Conservation (phyloP, 2,329 filamentous ascomycete species). For the Microsporum audouinii region DNA sequence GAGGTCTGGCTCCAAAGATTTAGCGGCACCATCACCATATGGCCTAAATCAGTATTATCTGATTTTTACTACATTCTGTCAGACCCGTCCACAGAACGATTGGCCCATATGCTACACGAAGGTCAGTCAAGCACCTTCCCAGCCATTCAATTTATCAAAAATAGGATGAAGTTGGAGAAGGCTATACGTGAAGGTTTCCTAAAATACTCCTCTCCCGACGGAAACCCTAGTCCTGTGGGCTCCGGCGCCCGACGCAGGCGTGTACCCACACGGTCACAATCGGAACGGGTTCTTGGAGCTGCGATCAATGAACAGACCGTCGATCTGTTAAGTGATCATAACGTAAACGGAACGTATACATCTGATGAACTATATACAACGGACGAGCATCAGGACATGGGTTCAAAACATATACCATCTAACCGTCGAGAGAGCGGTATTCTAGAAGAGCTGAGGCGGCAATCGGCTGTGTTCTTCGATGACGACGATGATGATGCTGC, state of each 20-base stretch:
- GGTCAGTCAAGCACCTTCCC: constrained; percentile 84
- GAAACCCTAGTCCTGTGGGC: constrained; percentile 13
- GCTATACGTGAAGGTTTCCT: constrained; percentile 47
- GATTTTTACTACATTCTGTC: constrained; percentile 81
- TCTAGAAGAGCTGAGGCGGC: constrained; percentile 35
- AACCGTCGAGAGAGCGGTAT: constrained; percentile 24
- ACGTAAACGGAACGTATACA: not conserved
- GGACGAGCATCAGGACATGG: not conserved
- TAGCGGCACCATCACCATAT: constrained; percentile 88
- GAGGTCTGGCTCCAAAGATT: constrained; percentile 95
- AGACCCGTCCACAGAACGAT: constrained; percentile 62
- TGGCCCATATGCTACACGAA: constrained; percentile 80
- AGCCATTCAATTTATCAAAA: constrained; percentile 81
- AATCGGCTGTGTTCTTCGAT: constrained; percentile 39
- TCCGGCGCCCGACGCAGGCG: constrained; percentile 13
- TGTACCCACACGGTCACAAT: constrained; percentile 10
- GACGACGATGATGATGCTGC: constrained; percentile 16
- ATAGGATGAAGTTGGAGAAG: constrained; percentile 73
- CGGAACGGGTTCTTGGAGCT: not conserved
- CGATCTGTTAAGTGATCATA: constrained; percentile 9
- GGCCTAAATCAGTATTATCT: constrained; percentile 66
- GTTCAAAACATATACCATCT: constrained; percentile 9
- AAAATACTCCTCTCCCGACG: constrained; percentile 21
- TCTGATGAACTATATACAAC: not conserved
- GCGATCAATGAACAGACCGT: constrained; percentile 4